These are phyloP conservation scores for Trypanosoma platydactyli DNA, from an alignment of 208 protist genomes.

Conservation along the genomic window DNA sequence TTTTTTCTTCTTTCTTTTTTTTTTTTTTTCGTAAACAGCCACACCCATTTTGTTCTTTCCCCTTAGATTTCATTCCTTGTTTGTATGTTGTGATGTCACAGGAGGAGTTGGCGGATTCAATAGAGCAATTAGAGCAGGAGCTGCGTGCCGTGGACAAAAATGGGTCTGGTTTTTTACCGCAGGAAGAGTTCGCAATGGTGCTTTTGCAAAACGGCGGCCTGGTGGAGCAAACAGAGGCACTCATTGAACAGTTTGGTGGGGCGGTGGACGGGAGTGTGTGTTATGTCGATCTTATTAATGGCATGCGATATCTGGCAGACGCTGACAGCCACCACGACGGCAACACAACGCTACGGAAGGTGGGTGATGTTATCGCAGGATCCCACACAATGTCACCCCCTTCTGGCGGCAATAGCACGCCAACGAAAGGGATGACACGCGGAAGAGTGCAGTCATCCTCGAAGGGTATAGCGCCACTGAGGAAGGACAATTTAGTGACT, in stretches of 20 bases:
- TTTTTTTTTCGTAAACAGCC: neutral
- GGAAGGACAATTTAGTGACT: neutral
- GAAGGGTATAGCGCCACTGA: neutral
- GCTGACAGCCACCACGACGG: too few relatives aligned
- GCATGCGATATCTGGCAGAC: slow-evolving; percentile 14
- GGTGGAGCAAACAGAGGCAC: slow-evolving; percentile 26
- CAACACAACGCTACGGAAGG: neutral
- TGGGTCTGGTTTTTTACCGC: slow-evolving; percentile 22
- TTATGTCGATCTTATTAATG: slow-evolving; percentile 19
- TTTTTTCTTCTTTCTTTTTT: slow-evolving; percentile 1
- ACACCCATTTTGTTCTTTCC: slow-evolving; percentile 2
- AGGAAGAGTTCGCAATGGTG: slow-evolving; percentile 21
- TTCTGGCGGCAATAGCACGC: slow-evolving; percentile 1
- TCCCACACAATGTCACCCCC: neutral
- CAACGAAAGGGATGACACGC: neutral
- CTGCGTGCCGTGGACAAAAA: slow-evolving; percentile 24
- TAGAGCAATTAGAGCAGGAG: slow-evolving; percentile 31
- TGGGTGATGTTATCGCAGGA: neutral
- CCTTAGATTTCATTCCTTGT: neutral
- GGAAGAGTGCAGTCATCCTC: neutral
- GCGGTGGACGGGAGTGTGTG: neutral
- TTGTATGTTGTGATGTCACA: slow-evolving; percentile 27
- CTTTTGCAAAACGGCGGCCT: slow-evolving; percentile 29
- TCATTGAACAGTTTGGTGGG: slow-evolving; percentile 30
- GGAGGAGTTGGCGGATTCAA: slow-evolving; percentile 32